Evolutionary conservation across 805 yeast species (phyloP).

Genomic region (Myxozyma neotropica): DNA sequence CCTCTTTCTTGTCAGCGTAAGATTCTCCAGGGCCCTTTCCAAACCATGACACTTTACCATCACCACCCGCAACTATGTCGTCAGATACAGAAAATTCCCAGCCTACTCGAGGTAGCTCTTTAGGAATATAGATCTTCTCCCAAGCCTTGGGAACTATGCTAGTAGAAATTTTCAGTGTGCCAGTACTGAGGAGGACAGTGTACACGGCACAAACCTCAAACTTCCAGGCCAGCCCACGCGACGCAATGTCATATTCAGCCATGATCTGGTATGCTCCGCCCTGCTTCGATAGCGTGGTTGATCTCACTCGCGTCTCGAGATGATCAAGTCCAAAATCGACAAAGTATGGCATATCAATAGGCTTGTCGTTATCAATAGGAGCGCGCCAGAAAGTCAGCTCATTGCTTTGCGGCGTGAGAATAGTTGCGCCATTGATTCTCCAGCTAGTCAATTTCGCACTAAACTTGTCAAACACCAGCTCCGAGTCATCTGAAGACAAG

Average conservation of each 20-base stretch:
- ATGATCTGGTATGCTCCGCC: constrained; percentile 7
- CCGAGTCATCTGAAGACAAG: background rate
- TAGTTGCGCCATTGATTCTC: constrained; percentile 11
- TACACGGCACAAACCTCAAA: constrained; percentile 29
- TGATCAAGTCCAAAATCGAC: constrained; percentile 37
- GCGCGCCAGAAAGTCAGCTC: constrained; percentile 41
- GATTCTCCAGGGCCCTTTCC: constrained; percentile 46
- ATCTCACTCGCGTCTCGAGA: constrained; percentile 18
- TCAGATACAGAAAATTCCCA: constrained; percentile 41
- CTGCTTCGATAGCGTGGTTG: background rate
- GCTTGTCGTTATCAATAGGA: constrained; percentile 42
- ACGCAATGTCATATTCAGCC: constrained; percentile 35
- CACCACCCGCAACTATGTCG: constrained; percentile 14
- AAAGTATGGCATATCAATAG: constrained; percentile 40
- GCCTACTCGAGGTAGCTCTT: constrained; percentile 44
- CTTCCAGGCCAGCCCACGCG: constrained; percentile 41
- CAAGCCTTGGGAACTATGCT: constrained; percentile 14
- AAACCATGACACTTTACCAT: constrained; percentile 39
- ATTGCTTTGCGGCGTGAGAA: constrained; percentile 14
- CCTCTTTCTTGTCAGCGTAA: constrained; percentile 43
- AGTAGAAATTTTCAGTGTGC: background rate
- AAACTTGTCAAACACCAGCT: constrained; percentile 17
- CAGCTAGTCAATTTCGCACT: constrained; percentile 10
- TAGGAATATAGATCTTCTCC: constrained; percentile 33
- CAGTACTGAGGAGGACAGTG: constrained; percentile 11